Evolutionary conservation across 208 protist genomes (phyloP).

Genomic region (Acanthamoeba sp.): DNA sequence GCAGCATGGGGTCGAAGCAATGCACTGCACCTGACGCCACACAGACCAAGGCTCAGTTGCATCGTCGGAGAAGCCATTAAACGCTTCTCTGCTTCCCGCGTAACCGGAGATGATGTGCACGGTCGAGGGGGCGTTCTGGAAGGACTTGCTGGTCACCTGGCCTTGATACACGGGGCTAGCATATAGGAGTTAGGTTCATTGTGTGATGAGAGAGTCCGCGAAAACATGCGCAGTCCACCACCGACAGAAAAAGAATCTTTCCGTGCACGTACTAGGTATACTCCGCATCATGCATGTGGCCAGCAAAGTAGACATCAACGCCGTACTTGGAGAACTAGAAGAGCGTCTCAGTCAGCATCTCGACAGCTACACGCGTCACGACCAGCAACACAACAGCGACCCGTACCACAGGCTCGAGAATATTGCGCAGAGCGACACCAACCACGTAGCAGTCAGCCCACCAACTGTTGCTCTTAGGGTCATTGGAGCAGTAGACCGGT

Average conservation of each 20-base stretch:
- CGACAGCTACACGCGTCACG: too few relatives aligned
- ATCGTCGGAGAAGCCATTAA: slow-evolving; percentile 51
- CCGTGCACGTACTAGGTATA: slow-evolving; percentile 36
- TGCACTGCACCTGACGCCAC: background rate
- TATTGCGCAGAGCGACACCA: slow-evolving; percentile 12
- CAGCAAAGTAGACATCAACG: slow-evolving; percentile 76
- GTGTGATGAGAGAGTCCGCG: background rate
- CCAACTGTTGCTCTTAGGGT: slow-evolving; percentile 36
- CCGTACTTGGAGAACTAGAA: slow-evolving; percentile 70
- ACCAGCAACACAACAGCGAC: background rate
- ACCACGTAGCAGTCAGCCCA: slow-evolving; percentile 69
- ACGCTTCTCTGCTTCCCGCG: slow-evolving; percentile 25
- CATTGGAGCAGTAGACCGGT: slow-evolving; percentile 73
- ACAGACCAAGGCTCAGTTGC: slow-evolving; percentile 49
- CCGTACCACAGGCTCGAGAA: slow-evolving; percentile 73
- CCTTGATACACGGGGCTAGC: slow-evolving; percentile 70
- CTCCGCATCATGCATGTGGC: slow-evolving; percentile 80
- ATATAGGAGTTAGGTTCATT: background rate
- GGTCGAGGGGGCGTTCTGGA: slow-evolving; percentile 21
- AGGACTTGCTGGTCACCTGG: slow-evolving; percentile 44
- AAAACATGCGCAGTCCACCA: background rate
- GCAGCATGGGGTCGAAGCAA: too few relatives aligned
- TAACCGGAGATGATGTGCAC: slow-evolving; percentile 65
- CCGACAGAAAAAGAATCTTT: background rate
- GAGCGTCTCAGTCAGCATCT: too few relatives aligned